Evolutionary conservation across 2,329 filamentous ascomycete species (phyloP).

Genomic region (Didymella segeticola): DNA sequence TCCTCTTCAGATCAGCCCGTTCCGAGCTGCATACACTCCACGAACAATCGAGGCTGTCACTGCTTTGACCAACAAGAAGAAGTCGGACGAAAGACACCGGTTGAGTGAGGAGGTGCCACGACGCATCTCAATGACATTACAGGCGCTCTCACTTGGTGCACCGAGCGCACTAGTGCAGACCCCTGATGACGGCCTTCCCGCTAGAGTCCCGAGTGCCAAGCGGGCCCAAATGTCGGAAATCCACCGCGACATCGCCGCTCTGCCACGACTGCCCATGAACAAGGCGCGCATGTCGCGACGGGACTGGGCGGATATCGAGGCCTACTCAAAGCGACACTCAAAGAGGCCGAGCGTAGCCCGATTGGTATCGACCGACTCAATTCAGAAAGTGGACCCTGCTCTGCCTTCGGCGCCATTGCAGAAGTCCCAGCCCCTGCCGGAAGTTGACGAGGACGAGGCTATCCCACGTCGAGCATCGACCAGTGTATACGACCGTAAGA

Average conservation of each 20-base stretch:
- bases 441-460: slow-evolving; percentile 44
- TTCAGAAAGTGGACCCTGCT: slow-evolving; percentile 12
- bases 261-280: slow-evolving; percentile 39
- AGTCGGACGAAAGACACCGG: slow-evolving; percentile 24
- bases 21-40: slow-evolving; percentile 24
- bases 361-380: slow-evolving; percentile 24
- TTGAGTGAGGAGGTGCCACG: slow-evolving; percentile 37
- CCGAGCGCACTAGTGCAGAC: slow-evolving; percentile 13
- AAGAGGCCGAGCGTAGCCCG: slow-evolving; percentile 30
- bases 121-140: slow-evolving; percentile 30
- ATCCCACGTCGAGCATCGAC: slow-evolving; percentile 46
- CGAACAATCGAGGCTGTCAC: slow-evolving; percentile 18
- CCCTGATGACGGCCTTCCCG: slow-evolving; percentile 8
- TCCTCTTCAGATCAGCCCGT: slow-evolving; percentile 25
- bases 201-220: slow-evolving; percentile 22
- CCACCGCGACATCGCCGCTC: slow-evolving; percentile 37
- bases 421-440: slow-evolving; percentile 37
- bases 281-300: slow-evolving; percentile 43
- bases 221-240: slow-evolving; percentile 37
- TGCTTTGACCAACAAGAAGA: slow-evolving; percentile 22
- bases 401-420: slow-evolving; percentile 33
- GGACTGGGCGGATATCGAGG: slow-evolving; percentile 45
- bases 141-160: slow-evolving; percentile 29
- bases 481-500: slow-evolving; percentile 44
- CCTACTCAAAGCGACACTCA: slow-evolving; percentile 38